Base-by-base conservation (phyloP, 1,284 basidiomycete species). In the Porogramme epimiltina region DNA sequence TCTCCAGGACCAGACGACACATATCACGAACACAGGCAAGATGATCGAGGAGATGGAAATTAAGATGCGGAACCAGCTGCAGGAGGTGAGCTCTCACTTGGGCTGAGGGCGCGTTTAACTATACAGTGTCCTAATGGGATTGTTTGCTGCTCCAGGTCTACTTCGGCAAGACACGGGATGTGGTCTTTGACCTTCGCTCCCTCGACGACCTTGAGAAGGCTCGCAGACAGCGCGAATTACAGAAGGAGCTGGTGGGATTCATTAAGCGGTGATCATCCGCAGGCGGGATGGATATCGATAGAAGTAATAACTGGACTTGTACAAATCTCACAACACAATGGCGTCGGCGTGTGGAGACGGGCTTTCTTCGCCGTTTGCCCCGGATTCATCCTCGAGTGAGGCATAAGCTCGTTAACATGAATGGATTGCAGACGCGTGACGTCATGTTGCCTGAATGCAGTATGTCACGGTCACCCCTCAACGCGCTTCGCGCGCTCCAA, bases 41-140 rank as follows among this genome's bases (percentile, higher is more conserved):
- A 89, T 98, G 85, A 87, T 99, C 60, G 97, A 99, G 72, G 96
- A 98, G 60, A 95, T 96, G 90, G 97, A 99, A 74, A 92, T 94
- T 68, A 98, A 98, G 77, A 95, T 98, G 89, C 85, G 97, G 42
- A 98, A 97, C 70, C 78, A 95, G 53, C 78, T 99, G 42, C 92
- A 96, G 66, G 93, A 97, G 74, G 86, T 81, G 54, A 26, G 74
- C 50, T 45, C 10, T 20, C 26, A 28, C 4, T 15, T 4, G n/a
- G 20, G 18, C 25, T 25, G 15, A 3, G 24, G 11, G n/a, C 24
- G 23, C 45, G 37, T 28, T 39, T n/a, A n/a, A n/a, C n/a, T n/a
- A n/a, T n/a, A n/a, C n/a, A n/a, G n/a, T n/a, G n/a, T n/a, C n/a
- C n/a, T n/a, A n/a, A n/a, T n/a, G 16, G 45, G 25, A 28, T 13